Evolutionary conservation across 441 rosid species (phyloP).

Genomic region (Arabidopsis hybrid): DNA sequence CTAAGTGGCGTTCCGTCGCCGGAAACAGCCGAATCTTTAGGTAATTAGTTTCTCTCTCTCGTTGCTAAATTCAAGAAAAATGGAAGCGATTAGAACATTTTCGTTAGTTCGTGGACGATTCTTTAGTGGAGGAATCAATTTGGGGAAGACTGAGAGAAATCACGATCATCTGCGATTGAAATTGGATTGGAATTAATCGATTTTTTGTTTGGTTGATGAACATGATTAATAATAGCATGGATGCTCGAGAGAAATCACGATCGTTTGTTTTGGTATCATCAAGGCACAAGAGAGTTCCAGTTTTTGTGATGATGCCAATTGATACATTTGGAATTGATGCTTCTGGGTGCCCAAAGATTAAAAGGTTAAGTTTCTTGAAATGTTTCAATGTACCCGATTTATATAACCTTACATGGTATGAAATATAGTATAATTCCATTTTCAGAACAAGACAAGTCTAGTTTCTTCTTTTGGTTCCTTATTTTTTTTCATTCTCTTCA

Average conservation of each 20-base stretch:
- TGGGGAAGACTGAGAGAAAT: background rate
- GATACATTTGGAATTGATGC: conserved; percentile 61
- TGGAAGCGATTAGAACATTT: conserved; percentile 16
- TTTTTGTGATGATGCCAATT: conserved; percentile 66
- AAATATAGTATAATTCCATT: conserved; percentile 11
- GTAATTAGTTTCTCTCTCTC: conserved; percentile 35
- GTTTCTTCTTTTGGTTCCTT: conserved; percentile 9
- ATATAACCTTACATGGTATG: conserved; percentile 36
- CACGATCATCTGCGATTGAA: background rate
- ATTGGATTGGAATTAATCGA: background rate
- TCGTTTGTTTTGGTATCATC: conserved; percentile 60
- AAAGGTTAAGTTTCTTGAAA: conserved; percentile 47
- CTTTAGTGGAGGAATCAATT: conserved; percentile 30
- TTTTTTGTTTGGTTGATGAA: conserved; percentile 6
- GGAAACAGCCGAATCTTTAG: conserved; percentile 58
- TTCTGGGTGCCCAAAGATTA: conserved; percentile 59
- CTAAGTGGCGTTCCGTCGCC: conserved; percentile 52
- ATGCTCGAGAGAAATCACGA: conserved; percentile 65
- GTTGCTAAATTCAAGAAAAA: conserved; percentile 19
- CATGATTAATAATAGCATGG: conserved; percentile 56
- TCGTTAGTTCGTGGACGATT: conserved; percentile 12
- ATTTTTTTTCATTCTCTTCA: background rate
- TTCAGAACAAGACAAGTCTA: conserved; percentile 21
- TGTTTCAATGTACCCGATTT: conserved; percentile 24
- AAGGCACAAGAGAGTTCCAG: conserved; percentile 63